A percentile compares a stretch with the other conserved stretches of the same genome.
These are phyloP conservation scores for Cucurbita pepo DNA, from an alignment of 306 rosid genomes.

Conservation along the genomic window DNA sequence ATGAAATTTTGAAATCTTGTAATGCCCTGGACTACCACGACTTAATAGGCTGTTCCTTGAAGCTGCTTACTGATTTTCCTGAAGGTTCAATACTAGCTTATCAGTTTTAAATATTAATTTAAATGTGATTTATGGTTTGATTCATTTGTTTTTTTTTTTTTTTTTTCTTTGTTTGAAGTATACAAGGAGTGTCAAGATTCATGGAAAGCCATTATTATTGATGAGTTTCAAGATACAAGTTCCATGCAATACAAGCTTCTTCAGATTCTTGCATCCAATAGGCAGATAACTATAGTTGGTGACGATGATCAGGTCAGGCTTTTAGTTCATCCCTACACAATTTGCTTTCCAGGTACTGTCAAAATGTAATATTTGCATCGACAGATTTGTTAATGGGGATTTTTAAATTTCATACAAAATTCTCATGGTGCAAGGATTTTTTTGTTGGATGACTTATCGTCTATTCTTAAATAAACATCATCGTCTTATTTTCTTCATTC, in stretches of 20 bases:
- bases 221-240: conserved; percentile 97
- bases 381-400: neutral
- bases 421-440: neutral
- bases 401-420: neutral
- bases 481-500: neutral
- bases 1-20: conserved; percentile 62
- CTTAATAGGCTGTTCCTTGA: conserved; percentile 76
- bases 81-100: conserved; percentile 36
- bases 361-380: neutral
- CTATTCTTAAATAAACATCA: neutral
- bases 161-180: conserved; percentile 22
- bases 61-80: conserved; percentile 67
- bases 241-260: conserved; percentile 80
- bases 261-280: conserved; percentile 52
- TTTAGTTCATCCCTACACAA: neutral
- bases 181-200: conserved; percentile 56
- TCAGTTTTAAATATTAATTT: conserved; percentile 3
- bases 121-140: conserved; percentile 23
- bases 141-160: neutral
- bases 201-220: conserved; percentile 82
- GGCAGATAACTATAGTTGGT: conserved; percentile 77
- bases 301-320: conserved; percentile 73
- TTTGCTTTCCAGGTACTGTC: neutral
- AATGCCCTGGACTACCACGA: conserved; percentile 94
- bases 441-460: neutral